Evolutionary conservation across 805 yeast species (phyloP), one percentile per base, ranked within the genome.

Genomic region (Scheffersomyces spartinae): DNA sequence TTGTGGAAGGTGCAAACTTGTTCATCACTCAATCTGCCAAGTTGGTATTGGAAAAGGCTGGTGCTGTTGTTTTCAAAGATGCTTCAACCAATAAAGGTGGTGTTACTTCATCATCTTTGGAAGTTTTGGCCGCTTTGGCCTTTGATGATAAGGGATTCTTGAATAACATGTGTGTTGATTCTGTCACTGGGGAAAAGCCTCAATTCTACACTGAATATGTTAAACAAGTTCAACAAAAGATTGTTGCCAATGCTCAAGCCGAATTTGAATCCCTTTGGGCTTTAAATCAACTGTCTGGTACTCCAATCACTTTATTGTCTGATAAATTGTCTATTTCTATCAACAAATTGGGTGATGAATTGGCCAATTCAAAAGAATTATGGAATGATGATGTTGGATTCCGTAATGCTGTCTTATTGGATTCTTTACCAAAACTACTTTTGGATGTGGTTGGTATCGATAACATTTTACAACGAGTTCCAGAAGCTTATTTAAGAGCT

Each of bases 71-170:
- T 27, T 82, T 83, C 60, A 91, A 91, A 55, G 98, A 88, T 62
- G 95, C 97, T 9, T 82, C 95, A 8, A 85, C 96, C 23, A 88
- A 88, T 60, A 88, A 88, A 59, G 98, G 98, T 45, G 98, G 98
- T 60, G 98, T 88, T 27, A 88, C 98, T 2, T 86, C 96, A 2
- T 85, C 96, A 2, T 86, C 96, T 2, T 64, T 83, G 41, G 98
- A 88, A 55, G 98, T 88, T 8, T 68, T 88, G 40, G 95, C 96
- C 7, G 88, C 98, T 3, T 71, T 88, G 33, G 78, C 95, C 3
- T 78, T 91, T 45, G 85, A 76, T 43, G 98, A 88, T 52, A 70
- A 67, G 26, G 81, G 74, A 18, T 91, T 88, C 62, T 68, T 77
- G 42, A 55, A 68, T 28, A 59, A 81, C 47, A 91, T 88, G 84